These are phyloP conservation scores for Neurospora hispaniola DNA, from an alignment of 495 filamentous ascomycete genomes.

Conservation along the genomic window DNA sequence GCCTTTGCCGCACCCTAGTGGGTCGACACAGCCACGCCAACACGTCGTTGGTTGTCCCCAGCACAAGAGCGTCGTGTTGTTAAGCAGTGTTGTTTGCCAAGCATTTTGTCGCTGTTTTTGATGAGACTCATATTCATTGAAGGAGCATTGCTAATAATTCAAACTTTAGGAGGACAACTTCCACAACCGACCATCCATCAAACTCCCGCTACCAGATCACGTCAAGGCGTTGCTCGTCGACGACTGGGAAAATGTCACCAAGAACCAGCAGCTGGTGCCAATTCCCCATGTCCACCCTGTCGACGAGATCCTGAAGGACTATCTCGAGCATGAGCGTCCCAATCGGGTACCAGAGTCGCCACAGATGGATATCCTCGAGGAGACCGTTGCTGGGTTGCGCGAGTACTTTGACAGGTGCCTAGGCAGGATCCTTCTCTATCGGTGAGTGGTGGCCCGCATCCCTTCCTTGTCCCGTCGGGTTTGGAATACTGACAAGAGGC, in stretches of 20 bases:
- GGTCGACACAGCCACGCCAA: background rate
- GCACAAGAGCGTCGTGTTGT: background rate
- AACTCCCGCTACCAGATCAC: constrained; percentile 70
- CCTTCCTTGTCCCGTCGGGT: background rate
- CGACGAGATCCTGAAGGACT: constrained; percentile 67
- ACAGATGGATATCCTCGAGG: constrained; percentile 75
- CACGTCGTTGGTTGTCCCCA: background rate
- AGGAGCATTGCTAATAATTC: background rate
- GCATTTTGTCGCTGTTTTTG: background rate
- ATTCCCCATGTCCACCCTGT: constrained; percentile 70
- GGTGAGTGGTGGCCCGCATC: constrained; percentile 25
- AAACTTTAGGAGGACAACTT: constrained; percentile 70
- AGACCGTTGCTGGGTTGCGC: constrained; percentile 69
- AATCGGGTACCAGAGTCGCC: constrained; percentile 55
- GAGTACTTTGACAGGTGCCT: constrained; percentile 88
- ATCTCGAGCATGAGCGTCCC: constrained; percentile 54
- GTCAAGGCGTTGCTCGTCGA: constrained; percentile 88
- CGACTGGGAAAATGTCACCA: constrained; percentile 98
- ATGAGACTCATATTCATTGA: constrained; percentile 14
- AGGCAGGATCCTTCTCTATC: constrained; percentile 80
- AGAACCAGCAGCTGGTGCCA: constrained; percentile 76
- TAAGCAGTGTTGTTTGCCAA: background rate
- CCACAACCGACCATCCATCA: constrained; percentile 65
- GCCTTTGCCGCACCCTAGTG: background rate
- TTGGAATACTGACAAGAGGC: background rate